Conservation (phyloP, 805 yeast species). For the Metschnikowia chrysomelidarum region DNA sequence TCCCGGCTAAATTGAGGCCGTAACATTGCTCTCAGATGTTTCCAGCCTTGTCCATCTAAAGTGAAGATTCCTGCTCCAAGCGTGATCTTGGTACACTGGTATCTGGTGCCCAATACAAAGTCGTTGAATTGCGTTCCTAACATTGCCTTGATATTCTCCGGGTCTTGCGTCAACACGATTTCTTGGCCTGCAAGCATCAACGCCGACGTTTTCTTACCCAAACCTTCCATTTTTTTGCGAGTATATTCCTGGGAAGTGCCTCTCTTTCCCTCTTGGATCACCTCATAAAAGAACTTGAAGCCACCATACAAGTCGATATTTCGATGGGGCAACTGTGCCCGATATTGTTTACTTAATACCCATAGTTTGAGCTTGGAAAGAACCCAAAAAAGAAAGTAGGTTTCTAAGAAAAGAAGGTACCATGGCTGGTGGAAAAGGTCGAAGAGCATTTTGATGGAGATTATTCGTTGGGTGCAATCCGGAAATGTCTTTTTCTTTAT, state of each 20-base stretch:
- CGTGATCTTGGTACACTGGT: constrained; percentile 20
- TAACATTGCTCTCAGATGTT: constrained; percentile 28
- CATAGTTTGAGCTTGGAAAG: background rate
- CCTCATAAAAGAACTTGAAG: constrained; percentile 8
- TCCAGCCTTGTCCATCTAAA: constrained; percentile 29
- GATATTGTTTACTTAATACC: constrained; percentile 7
- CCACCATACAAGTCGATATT: constrained; percentile 13
- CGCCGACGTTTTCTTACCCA: constrained; percentile 7
- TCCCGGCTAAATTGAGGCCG: constrained; percentile 29
- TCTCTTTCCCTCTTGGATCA: constrained; percentile 6
- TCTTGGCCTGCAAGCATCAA: constrained; percentile 13
- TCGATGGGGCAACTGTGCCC: constrained; percentile 11
- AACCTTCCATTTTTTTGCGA: constrained; percentile 6
- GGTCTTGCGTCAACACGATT: constrained; percentile 18
- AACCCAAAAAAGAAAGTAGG: background rate
- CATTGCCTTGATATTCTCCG: constrained; percentile 28
- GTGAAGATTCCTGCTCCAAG: constrained; percentile 30
- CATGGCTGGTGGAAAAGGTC: constrained; percentile 11
- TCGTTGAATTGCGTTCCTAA: constrained; percentile 28
- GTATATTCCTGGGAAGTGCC: constrained; percentile 15
- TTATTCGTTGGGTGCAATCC: too few species aligned
- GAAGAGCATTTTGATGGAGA: too few species aligned
- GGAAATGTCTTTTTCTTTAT: too few species aligned
- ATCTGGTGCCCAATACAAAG: constrained; percentile 26
- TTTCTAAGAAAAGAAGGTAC: constrained; percentile 9